These are phyloP conservation scores for Sechiopsis laciniata DNA, from an alignment of 306 rosid genomes.

Conservation along the genomic window DNA sequence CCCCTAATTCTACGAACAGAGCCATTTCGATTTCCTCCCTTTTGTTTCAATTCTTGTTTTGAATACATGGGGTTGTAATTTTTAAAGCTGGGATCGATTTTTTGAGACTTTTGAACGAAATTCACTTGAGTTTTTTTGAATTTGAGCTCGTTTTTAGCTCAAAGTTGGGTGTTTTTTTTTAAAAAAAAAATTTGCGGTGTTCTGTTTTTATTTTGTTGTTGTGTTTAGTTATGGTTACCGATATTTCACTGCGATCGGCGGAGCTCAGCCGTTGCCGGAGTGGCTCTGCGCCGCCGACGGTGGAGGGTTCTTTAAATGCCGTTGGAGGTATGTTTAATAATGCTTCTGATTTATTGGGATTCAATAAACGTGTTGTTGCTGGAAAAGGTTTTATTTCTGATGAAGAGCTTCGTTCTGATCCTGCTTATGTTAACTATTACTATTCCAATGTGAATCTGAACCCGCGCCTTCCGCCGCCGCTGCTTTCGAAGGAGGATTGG, in stretches of 20 bases:
- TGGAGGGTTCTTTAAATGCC: slow-evolving; percentile 69
- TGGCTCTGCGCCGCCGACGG: slow-evolving; percentile 94
- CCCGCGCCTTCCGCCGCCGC: slow-evolving; percentile 49
- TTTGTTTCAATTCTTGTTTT: slow-evolving; percentile 5
- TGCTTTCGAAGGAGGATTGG: slow-evolving; percentile 49
- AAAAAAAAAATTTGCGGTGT: too few species aligned
- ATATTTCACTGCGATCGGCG: slow-evolving; percentile 70
- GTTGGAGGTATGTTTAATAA: slow-evolving; percentile 48
- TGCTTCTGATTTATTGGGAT: slow-evolving; percentile 30
- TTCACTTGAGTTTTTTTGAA: neutral
- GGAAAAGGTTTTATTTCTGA: slow-evolving; percentile 34
- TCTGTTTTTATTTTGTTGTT: neutral
- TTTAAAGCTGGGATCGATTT: neutral
- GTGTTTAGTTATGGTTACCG: slow-evolving; percentile 51
- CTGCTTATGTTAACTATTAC: slow-evolving; percentile 37
- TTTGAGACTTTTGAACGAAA: slow-evolving; percentile 13
- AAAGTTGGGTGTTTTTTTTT: slow-evolving; percentile 31
- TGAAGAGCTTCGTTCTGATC: slow-evolving; percentile 47
- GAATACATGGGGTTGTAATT: slow-evolving; percentile 19
- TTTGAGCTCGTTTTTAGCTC: slow-evolving; percentile 29
- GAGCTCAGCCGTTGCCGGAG: slow-evolving; percentile 65
- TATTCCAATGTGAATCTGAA: slow-evolving; percentile 45
- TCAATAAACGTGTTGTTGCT: slow-evolving; percentile 22
- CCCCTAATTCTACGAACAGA: slow-evolving; percentile 20
- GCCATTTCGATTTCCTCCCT: neutral